These are phyloP conservation scores for Camellia sinensis DNA, from an alignment of 148 eudicot species.

Conservation along the genomic window DNA sequence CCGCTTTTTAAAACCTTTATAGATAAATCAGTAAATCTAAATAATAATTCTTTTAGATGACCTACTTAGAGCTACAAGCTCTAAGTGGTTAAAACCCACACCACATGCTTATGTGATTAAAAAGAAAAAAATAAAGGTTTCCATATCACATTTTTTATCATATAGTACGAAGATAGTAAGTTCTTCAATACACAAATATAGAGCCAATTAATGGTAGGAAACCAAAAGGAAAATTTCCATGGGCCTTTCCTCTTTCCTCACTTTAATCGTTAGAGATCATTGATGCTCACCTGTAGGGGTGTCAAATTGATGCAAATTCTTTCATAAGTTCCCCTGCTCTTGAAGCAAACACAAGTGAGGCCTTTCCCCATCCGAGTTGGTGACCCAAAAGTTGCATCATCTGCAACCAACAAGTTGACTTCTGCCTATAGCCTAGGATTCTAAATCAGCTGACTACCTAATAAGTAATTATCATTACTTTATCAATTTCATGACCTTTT, in stretches of 20 bases:
- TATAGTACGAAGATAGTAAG: neutral
- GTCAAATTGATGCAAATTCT: slow-evolving; percentile 59
- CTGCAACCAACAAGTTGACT: slow-evolving; percentile 36
- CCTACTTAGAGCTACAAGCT: neutral
- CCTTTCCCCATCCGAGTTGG: slow-evolving; percentile 64
- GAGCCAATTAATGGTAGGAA: neutral
- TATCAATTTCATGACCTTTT: neutral
- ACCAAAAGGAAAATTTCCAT: neutral
- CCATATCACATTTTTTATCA: neutral
- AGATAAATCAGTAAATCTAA: neutral
- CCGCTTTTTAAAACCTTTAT: too few relatives aligned
- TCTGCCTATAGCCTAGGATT: slow-evolving; percentile 11
- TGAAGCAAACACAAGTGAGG: slow-evolving; percentile 77
- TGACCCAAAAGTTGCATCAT: slow-evolving; percentile 56
- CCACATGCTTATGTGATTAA: slow-evolving; percentile 1
- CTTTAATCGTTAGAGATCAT: neutral
- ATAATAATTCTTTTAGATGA: neutral
- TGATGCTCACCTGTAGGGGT: slow-evolving; percentile 50
- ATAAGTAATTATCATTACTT: neutral
- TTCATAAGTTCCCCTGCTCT: slow-evolving; percentile 50
- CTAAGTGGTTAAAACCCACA: neutral
- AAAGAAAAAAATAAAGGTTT: neutral
- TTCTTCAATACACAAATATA: neutral
- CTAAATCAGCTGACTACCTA: slow-evolving; percentile 1
- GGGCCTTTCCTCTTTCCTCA: neutral